phyloP scores from a whole-genome alignment of 768 basidiomycete species.

The Mycena epipterygia region DNA sequence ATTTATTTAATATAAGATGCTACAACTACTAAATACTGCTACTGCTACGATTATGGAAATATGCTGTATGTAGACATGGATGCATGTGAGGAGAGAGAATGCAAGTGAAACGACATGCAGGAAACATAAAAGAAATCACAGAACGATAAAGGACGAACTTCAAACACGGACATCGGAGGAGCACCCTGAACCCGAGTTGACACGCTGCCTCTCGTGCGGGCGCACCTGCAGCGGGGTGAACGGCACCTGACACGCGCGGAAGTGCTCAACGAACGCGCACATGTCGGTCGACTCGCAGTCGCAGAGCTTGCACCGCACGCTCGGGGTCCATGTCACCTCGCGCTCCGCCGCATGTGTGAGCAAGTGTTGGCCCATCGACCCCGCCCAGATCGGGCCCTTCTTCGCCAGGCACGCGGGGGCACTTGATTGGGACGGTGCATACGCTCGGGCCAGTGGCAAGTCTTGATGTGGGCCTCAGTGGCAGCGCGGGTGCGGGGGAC shows the following conservation, averaged over 20 bases:
- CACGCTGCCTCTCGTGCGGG: conserved; percentile 5
- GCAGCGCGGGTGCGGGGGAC: background rate
- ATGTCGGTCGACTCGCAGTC: background rate
- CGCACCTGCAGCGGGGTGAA: background rate
- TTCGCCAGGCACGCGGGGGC: background rate
- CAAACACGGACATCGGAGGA: too few species aligned
- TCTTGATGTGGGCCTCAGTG: background rate
- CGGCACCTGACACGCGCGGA: background rate
- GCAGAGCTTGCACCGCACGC: conserved; percentile 23
- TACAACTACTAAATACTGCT: too few species aligned
- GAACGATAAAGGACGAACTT: background rate
- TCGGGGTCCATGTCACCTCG: too few species aligned
- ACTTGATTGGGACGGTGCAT: background rate
- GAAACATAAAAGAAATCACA: background rate
- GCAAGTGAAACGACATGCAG: background rate
- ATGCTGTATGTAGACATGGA: too few species aligned
- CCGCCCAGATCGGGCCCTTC: background rate
- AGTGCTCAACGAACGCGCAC: background rate
- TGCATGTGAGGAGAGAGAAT: too few species aligned
- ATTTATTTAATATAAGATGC: too few species aligned
- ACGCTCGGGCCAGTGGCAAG: background rate
- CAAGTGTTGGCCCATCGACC: conserved; percentile 21
- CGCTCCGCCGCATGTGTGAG: background rate
- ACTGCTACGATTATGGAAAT: too few species aligned
- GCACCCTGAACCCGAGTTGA: too few species aligned